A percentile compares a stretch with the other conserved stretches of the same genome.
These are phyloP conservation scores for Lathyrus oleraceus DNA, from an alignment of 306 rosid species.

Conservation along the genomic window DNA sequence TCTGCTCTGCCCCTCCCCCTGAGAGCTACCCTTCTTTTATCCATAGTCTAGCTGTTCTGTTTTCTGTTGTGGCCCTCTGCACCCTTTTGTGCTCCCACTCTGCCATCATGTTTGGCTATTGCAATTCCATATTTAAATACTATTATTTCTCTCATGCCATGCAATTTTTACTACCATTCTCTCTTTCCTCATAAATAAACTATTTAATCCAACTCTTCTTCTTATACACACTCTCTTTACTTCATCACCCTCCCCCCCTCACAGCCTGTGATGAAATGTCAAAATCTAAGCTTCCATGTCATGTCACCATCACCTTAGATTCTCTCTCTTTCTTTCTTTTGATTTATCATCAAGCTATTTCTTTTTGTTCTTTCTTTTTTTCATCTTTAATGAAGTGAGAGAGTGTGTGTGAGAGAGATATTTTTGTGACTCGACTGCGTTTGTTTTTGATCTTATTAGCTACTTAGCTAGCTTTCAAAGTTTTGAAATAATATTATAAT, in stretches of 20 bases:
- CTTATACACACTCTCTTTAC: not conserved
- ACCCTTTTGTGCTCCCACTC: conserved; percentile 30
- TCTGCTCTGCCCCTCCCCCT: conserved; percentile 10
- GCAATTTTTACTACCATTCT: not conserved
- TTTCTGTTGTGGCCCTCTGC: conserved; percentile 38
- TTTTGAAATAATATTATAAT: no score
- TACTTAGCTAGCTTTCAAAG: not conserved
- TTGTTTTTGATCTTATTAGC: not conserved
- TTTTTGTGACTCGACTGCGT: not conserved
- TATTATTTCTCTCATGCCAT: conserved; percentile 11
- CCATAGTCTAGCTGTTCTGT: conserved; percentile 9
- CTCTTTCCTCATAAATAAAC: conserved; percentile 11
- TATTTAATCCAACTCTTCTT: not conserved
- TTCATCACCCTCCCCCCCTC: conserved; percentile 1
- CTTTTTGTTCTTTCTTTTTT: not conserved
- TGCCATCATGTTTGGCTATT: conserved; percentile 36
- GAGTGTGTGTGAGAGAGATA: not conserved
- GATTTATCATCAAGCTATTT: not conserved
- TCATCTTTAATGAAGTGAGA: conserved; percentile 13
- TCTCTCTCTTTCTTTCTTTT: conserved; percentile 37
- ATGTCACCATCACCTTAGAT: conserved; percentile 62
- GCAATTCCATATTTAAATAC: conserved; percentile 9
- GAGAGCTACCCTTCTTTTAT: conserved; percentile 45
- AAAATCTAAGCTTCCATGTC: conserved; percentile 63
- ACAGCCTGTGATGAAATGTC: conserved; percentile 52